Evolutionary conservation across 1,139 yeast species (phyloP).

Genomic region (Tardiomyces depauwii): DNA sequence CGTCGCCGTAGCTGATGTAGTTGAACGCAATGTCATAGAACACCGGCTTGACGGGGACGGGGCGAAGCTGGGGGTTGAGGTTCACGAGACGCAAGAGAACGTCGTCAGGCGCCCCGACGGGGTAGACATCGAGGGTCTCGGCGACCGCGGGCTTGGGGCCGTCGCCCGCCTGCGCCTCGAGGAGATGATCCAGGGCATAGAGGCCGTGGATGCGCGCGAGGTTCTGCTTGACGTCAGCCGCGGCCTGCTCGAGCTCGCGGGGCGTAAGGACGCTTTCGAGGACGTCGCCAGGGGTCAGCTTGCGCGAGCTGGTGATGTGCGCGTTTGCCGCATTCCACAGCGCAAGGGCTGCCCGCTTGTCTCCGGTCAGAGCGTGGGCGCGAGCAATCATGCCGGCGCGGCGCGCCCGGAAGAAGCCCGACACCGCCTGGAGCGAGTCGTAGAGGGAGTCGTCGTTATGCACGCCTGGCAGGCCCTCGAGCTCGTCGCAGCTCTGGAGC

Average conservation of each 20-base stretch:
- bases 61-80: constrained; percentile 34
- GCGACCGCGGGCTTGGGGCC: constrained; percentile 27
- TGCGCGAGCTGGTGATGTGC: constrained; percentile 1
- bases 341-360: constrained; percentile 45
- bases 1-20: constrained; percentile 35
- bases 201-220: constrained; percentile 7
- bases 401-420: constrained; percentile 34
- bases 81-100: constrained; percentile 38
- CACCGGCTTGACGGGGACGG: constrained; percentile 75
- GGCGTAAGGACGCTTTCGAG: not conserved
- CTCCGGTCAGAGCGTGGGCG: constrained; percentile 36
- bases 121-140: constrained; percentile 39
- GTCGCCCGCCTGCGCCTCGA: not conserved
- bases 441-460: constrained; percentile 66
- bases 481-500: constrained; percentile 38
- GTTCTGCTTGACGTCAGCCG: constrained; percentile 4
- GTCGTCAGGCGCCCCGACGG: constrained; percentile 22
- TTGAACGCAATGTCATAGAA: constrained; percentile 83
- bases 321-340: constrained; percentile 32
- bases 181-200: constrained; percentile 4
- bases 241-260: not conserved
- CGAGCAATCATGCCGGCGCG: constrained; percentile 39
- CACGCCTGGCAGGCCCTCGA: constrained; percentile 83
- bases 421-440: constrained; percentile 33
- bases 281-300: not conserved